Percentiles rank a stretch among this genome's conserved stretches.
Evolutionary conservation across 306 rosid species (phyloP).

Genomic region (Trifolium dubium): DNA sequence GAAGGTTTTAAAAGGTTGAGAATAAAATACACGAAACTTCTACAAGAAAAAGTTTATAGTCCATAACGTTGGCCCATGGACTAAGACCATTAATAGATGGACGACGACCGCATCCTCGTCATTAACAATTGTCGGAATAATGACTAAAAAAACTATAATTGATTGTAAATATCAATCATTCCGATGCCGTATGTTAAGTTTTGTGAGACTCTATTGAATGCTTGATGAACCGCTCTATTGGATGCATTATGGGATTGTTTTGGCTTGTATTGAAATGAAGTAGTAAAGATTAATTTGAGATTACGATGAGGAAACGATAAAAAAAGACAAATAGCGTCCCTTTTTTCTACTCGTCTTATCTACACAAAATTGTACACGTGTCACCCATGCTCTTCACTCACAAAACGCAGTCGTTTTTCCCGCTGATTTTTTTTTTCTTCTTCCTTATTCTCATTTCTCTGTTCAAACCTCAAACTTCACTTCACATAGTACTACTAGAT

Average conservation of each 20-base stretch:
- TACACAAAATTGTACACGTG: constrained; percentile 56
- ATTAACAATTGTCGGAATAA: too few species aligned
- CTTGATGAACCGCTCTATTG: too few species aligned
- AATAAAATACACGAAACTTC: too few species aligned
- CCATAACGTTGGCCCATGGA: too few species aligned
- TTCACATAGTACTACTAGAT: constrained; percentile 16
- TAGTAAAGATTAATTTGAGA: neutral
- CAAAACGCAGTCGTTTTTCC: constrained; percentile 41
- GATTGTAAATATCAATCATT: too few species aligned
- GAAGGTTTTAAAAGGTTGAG: too few species aligned
- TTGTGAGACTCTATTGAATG: too few species aligned
- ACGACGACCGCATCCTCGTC: too few species aligned
- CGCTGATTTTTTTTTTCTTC: neutral
- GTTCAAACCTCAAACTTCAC: constrained; percentile 9
- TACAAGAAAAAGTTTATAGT: too few species aligned
- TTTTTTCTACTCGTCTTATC: constrained; percentile 58
- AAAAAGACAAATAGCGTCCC: neutral
- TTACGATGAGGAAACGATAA: neutral
- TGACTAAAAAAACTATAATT: too few species aligned
- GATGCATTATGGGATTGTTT: neutral
- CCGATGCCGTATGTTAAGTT: too few species aligned
- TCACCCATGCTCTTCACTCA: constrained; percentile 35
- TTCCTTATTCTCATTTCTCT: neutral
- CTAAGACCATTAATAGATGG: too few species aligned
- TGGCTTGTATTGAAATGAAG: neutral